Evolutionary conservation across 139 green algal genomes (phyloP), one percentile per base, ranked within the genome.

Genomic region (Micromonas pusilla): DNA sequence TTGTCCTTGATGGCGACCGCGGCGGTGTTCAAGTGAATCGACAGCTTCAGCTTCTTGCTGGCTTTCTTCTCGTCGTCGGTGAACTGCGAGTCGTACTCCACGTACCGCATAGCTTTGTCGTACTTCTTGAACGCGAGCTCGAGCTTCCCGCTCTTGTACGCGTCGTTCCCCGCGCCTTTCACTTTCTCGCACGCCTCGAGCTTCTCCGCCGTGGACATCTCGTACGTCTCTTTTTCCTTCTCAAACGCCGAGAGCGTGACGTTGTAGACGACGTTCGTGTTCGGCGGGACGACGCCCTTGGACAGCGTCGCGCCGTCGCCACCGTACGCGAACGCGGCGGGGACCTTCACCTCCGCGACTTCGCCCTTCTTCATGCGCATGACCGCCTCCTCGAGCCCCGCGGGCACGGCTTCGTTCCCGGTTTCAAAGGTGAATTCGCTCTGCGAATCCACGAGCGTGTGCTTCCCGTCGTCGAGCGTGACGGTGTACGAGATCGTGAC

Each of bases 281-380:
- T 67, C 60, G 26, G 26, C 2, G 30, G 25, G 23, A n/a, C 26
- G 26, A 36, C 64, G 64, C 64, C 64, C 2, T 6, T 2, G 3
- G 64, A 25, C 26, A 72, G 23, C 31, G 26, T 72, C 28, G 20
- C 31, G 26, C 26, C 64, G 3, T 72, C 64, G 64, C 30, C 64
- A 23, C 31, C 4, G 64, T 72, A 23, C 5, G 26, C 64, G 4
- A 39, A 52, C 20, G 23, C 3, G 67, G 21, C 32, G 63, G 5
- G 28, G 28, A 53, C 26, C 20, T 54, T 30, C 1, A 23, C 30
- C 33, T 70, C n/a, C 19, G 38, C 32, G 3, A 66, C 66, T 84
- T 98, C 92, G 1, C 82, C 88, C 78, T 91, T 81, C 83, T 96
- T 95, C 94, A 98, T 97, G 80, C 92, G 89, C 82, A 88, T 82